These are phyloP conservation scores for Vaccinium corymbosum DNA, from an alignment of 148 eudicot genomes.

Conservation along the genomic window DNA sequence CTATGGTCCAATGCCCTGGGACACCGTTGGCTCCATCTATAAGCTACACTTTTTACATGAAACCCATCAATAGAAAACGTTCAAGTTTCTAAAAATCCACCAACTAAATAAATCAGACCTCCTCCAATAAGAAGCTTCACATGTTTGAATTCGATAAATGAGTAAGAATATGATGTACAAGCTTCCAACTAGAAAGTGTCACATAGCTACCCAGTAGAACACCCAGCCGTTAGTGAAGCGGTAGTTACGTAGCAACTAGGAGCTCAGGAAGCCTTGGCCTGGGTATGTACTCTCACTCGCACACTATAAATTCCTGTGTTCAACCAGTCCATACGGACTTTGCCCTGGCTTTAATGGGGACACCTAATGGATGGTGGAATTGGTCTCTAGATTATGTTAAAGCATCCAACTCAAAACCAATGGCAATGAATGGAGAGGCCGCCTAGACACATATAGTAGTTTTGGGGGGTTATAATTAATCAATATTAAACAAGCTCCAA, in stretches of 20 bases:
- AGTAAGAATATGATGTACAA: not conserved
- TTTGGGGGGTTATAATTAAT: no score
- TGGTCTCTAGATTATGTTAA: not conserved
- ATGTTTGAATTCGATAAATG: not conserved
- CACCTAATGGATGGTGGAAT: not conserved
- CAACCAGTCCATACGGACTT: not conserved
- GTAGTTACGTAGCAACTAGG: not conserved
- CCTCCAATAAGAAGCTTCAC: not conserved
- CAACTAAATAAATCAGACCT: not conserved
- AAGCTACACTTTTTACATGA: not conserved
- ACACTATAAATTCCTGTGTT: not conserved
- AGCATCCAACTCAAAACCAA: no score
- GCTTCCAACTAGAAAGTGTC: not conserved
- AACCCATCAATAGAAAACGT: not conserved
- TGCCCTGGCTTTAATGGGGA: not conserved
- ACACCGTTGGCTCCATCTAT: not conserved
- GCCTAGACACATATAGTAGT: no score
- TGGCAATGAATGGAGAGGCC: no score
- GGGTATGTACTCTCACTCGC: not conserved
- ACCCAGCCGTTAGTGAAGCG: not conserved
- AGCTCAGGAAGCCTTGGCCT: not conserved
- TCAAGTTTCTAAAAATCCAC: not conserved
- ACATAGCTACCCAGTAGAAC: not conserved
- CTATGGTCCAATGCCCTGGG: not conserved
- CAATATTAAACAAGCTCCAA: no score